These are phyloP conservation scores for Gomphus bonarii DNA, from an alignment of 1,284 basidiomycete genomes.

Conservation along the genomic window DNA sequence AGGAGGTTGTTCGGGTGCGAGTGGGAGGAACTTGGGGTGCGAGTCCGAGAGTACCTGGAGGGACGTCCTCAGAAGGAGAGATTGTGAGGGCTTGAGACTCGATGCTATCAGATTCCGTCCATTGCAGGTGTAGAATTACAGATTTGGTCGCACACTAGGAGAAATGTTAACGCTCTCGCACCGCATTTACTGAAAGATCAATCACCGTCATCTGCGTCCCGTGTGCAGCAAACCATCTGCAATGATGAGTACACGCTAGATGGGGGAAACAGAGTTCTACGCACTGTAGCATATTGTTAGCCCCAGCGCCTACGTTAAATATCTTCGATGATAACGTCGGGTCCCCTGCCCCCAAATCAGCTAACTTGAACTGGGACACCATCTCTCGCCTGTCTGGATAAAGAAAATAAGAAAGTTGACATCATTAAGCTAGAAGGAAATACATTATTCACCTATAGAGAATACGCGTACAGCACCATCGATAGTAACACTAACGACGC, in stretches of 20 bases:
- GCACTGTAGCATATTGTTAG: constrained; percentile 76
- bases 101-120: constrained; percentile 58
- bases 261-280: constrained; percentile 18
- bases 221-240: constrained; percentile 82
- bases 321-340: constrained; percentile 54
- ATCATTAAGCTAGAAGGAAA: background rate
- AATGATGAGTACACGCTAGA: background rate
- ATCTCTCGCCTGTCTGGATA: constrained; percentile 60
- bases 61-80: constrained; percentile 16
- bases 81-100: constrained; percentile 16
- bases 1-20: constrained; percentile 31
- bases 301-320: constrained; percentile 63
- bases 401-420: constrained; percentile 7
- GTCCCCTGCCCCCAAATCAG: constrained; percentile 65
- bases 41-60: constrained; percentile 17
- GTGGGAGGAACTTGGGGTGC: constrained; percentile 17
- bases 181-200: constrained; percentile 7
- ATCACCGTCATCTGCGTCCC: constrained; percentile 81
- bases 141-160: constrained; percentile 79
- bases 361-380: constrained; percentile 83
- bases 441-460: constrained; percentile 58
- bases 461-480: constrained; percentile 88
- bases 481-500: constrained; percentile 82
- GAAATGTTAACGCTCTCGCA: background rate
- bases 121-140: constrained; percentile 78